These are phyloP conservation scores for Populus davidiana DNA, from an alignment of 345 rosid species.

Conservation along the genomic window DNA sequence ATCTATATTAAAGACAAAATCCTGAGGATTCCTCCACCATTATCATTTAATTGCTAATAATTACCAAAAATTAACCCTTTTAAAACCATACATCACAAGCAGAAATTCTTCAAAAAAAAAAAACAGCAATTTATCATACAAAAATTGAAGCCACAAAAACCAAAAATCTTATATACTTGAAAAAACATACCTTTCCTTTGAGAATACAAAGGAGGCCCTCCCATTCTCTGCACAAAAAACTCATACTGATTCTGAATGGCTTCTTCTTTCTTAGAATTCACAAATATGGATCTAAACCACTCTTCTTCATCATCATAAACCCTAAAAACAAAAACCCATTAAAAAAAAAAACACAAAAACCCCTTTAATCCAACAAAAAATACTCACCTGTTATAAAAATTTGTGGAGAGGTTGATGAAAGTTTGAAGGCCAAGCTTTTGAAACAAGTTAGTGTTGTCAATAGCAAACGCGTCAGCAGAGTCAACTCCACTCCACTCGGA, in stretches of 20 bases:
- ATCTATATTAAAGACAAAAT: not conserved
- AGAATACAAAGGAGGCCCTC: slow-evolving; percentile 84
- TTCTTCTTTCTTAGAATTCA: slow-evolving; percentile 72
- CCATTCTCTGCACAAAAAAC: slow-evolving; percentile 93
- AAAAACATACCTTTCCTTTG: slow-evolving; percentile 60
- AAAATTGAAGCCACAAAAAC: not conserved
- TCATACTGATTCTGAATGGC: slow-evolving; percentile 89
- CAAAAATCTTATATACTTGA: not conserved
- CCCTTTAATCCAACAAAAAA: not conserved
- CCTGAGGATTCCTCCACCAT: not conserved
- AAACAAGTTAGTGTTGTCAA: slow-evolving; percentile 67
- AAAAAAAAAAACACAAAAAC: not conserved
- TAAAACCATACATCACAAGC: not conserved
- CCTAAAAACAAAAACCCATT: slow-evolving; percentile 29
- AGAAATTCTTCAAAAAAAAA: not conserved
- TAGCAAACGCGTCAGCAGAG: slow-evolving; percentile 69
- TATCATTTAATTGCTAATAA: not conserved
- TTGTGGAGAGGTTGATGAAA: slow-evolving; percentile 81
- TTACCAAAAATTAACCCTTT: not conserved
- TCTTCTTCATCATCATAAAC: slow-evolving; percentile 84
- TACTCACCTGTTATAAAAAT: slow-evolving; percentile 74
- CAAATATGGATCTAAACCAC: slow-evolving; percentile 79
- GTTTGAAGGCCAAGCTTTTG: slow-evolving; percentile 74
- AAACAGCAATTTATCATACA: not conserved
- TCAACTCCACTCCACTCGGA: slow-evolving; percentile 82